phyloP scores from a whole-genome alignment of 23 red algal genomes.

The Cyanidioschyzon merolae region DNA sequence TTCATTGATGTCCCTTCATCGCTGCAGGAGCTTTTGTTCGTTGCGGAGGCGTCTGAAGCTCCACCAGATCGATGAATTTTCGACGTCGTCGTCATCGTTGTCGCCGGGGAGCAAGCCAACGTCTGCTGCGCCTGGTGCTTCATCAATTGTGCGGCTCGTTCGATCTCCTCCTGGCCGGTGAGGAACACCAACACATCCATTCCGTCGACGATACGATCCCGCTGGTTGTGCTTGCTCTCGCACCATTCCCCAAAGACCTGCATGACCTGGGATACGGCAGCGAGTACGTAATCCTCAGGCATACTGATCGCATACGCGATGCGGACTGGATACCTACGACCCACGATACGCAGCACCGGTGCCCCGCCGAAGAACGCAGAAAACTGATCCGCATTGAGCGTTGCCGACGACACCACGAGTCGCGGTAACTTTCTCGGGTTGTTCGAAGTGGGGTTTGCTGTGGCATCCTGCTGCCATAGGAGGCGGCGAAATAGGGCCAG shows the following conservation, averaged over 20 bases:
- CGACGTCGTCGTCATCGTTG: constrained; percentile 25
- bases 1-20: not conserved
- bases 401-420: not conserved
- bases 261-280: constrained; percentile 2
- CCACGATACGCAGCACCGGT: not conserved
- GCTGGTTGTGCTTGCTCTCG: not conserved
- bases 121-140: not conserved
- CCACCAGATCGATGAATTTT: constrained; percentile 16
- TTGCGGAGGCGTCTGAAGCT: not conserved
- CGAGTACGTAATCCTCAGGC: not conserved
- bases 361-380: not conserved
- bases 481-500: constrained; percentile 46
- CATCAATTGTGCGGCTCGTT: not conserved
- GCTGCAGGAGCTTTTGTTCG: no score
- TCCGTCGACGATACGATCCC: not conserved
- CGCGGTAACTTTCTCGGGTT: not conserved
- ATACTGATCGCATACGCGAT: not conserved
- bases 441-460: not conserved
- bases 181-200: constrained; percentile 26
- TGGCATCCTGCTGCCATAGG: constrained; percentile 22
- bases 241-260: not conserved
- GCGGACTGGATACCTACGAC: constrained; percentile 14
- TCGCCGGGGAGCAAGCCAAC: not conserved
- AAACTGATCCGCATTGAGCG: not conserved
- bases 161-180: constrained; percentile 19